Base-by-base conservation (phyloP, 2,329 filamentous ascomycete genomes). In the Colletotrichum simmondsii region DNA sequence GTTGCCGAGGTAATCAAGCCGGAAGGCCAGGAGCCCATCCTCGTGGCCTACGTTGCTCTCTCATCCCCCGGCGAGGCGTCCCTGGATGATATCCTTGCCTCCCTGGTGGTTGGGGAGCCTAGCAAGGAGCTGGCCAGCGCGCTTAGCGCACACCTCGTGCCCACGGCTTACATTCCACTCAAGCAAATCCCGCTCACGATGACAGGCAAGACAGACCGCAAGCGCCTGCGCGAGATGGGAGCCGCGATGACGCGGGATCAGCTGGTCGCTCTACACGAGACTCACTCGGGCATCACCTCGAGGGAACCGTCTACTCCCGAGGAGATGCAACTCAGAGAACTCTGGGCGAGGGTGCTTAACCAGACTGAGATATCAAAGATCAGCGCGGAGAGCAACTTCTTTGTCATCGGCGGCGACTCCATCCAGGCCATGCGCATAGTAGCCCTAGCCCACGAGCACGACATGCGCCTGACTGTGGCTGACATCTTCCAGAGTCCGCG, bases 331-430 rank as follows among this genome's bases (percentile, higher is more conserved):
- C 53, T 56, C 26, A 56, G 22, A 26, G 53, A 56, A 28, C 53
- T 35, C 11, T 35, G 32, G 32, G 32, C 11, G 11, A 11, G 32
- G 32, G 32, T 35, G 11, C 32, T 35, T 5, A 35, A 56, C 12
- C 12, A 56, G 24, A 30, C 53, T 5, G 22, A 30, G 24, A 56
- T 56, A 12, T 28, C 24, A 16, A 26, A 30, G n/a, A 56, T 56
- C 53, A 30, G 22, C 53, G 53, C 53, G 22, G 28, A 85, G 12
- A 82, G 86, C 71, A 85, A 83, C 75, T 87, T 88, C 76, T 85
- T 87, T 78, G 80, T 80, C 1, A 78, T 87, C 0, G 86, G 86
- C 12, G 86, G 86, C 28, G 85, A 87, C 74, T 87, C 86, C 0
- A 80, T 87, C 4, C 68, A 80, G 2, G 85, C 86, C 2, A 89